Evolutionary conservation across 2,329 filamentous ascomycete genomes (phyloP), one percentile per base, ranked within the genome.

Genomic region (Aspergillus niger): DNA sequence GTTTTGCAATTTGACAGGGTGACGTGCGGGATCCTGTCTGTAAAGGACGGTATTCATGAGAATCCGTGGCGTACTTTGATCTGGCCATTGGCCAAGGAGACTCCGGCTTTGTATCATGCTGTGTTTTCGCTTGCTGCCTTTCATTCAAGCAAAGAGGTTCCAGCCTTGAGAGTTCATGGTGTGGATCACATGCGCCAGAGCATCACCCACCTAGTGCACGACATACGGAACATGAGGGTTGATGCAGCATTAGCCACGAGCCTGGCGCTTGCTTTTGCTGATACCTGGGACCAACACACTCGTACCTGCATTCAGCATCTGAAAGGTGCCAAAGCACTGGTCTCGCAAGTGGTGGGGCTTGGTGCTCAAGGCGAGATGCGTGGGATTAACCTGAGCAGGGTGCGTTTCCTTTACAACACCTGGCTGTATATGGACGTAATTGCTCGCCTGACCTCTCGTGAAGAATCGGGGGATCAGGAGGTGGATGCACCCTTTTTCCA

Each of bases 391-490:
- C 71, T 85, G 11, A 76, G 80, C 41, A 78, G 86, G 7, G 76
- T 91, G 24, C 85, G 85, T 58, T 91, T 91, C 66, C 77, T 91
- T 17, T 89, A 86, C 75, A 90, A 90, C 69, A 86, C 85, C 3
- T 91, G 87, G 86, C 82, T 90, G 7, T 91, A 91, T 68, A 88
- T 90, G 83, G 87, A 90, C 70, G 89, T 91, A 28, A 87, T 91
- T 63, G 85, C 88, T 24, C 83, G 88, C 13, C 76, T 91, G 52
- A 90, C 87, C 0, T 87, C 87, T 3, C 75, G 85, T 3, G 84
- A 86, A 60, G 82, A 84, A 38, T 83, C 85, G 24, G 84, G 85
- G 11, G 80, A 84, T 48, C 77, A 79, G 44, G 76, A 82, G 5
- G 66, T 82, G 17, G 52, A 77, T 72, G 10, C 71, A 20, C 67